phyloP scores from a whole-genome alignment of 169 alveolate species.

The Fabrea salina region DNA sequence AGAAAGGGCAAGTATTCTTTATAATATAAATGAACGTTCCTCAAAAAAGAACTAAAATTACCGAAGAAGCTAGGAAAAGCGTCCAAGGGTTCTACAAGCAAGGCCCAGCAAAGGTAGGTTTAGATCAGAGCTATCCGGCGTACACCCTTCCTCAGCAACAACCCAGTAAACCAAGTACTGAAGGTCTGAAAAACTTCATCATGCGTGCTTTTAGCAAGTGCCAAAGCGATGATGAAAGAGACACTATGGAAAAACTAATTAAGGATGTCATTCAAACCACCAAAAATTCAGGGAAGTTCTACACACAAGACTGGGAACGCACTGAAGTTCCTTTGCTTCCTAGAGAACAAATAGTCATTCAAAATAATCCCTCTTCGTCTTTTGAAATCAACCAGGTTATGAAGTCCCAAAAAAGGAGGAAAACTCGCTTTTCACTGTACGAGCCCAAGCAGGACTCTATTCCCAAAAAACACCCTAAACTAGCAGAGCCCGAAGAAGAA shows the following conservation, averaged over 20 bases:
- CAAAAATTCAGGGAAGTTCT: background rate
- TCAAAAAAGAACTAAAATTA: background rate
- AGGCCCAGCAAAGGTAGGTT: no score
- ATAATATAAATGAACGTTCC: slow-evolving; percentile 27
- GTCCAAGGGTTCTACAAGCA: slow-evolving; percentile 17
- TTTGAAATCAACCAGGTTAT: background rate
- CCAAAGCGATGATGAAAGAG: slow-evolving; percentile 33
- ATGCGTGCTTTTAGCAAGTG: slow-evolving; percentile 23
- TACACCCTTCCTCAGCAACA: background rate
- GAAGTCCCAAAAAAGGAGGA: no score
- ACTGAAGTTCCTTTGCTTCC: slow-evolving; percentile 30
- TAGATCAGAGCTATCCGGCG: background rate
- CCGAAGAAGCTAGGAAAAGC: slow-evolving; percentile 8
- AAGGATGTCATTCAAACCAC: background rate
- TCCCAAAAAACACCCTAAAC: background rate
- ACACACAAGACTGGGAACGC: slow-evolving; percentile 12
- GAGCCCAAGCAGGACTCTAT: no score
- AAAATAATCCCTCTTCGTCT: background rate
- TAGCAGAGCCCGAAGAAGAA: slow-evolving; percentile 6
- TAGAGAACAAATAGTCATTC: background rate
- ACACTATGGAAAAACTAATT: slow-evolving; percentile 15
- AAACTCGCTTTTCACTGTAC: no score
- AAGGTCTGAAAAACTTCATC: slow-evolving; percentile 13
- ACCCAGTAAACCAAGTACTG: slow-evolving; percentile 5
- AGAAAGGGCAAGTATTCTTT: no score